Percentiles rank a stretch among this genome's conserved stretches.
phyloP scores from a whole-genome alignment of 2,329 filamentous ascomycete genomes.

The Onygenales sp. region DNA sequence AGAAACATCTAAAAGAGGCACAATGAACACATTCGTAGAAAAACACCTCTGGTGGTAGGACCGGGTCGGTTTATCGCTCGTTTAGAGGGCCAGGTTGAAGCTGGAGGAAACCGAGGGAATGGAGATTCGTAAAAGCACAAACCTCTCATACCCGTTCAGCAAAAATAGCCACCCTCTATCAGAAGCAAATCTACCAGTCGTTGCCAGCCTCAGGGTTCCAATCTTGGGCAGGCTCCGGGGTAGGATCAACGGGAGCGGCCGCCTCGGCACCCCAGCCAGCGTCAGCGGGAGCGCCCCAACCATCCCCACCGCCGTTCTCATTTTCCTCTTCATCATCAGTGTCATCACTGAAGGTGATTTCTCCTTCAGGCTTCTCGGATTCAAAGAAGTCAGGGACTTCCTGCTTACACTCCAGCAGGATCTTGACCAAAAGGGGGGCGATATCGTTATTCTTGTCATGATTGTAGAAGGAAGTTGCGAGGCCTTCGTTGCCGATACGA shows the following conservation, averaged over 20 bases:
- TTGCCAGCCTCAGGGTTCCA: constrained; percentile 1
- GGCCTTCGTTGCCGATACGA: constrained; percentile 77
- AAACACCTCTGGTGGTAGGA: no score
- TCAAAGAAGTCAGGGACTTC: constrained; percentile 73
- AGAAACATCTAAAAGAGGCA: no score
- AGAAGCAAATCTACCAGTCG: constrained; percentile 4
- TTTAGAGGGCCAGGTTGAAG: no score
- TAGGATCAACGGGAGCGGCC: constrained; percentile 1
- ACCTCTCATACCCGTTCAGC: no score
- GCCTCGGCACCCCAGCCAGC: constrained; percentile 7
- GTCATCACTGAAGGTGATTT: constrained; percentile 45
- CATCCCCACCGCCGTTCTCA: constrained; percentile 12
- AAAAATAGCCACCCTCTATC: no score
- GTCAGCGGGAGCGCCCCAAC: constrained; percentile 1
- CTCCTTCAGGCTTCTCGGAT: constrained; percentile 37
- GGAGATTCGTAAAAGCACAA: no score
- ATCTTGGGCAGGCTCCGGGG: neutral
- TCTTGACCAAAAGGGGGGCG: constrained; percentile 63
- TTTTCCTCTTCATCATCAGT: constrained; percentile 33
- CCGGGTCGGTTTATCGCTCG: no score
- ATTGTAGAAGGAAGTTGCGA: constrained; percentile 84
- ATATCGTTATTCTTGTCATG: constrained; percentile 62
- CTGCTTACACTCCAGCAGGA: constrained; percentile 71
- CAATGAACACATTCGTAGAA: no score
- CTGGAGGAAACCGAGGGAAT: no score